Base-by-base conservation (phyloP, 805 yeast genomes). In the Jamesozyma rosinii region DNA sequence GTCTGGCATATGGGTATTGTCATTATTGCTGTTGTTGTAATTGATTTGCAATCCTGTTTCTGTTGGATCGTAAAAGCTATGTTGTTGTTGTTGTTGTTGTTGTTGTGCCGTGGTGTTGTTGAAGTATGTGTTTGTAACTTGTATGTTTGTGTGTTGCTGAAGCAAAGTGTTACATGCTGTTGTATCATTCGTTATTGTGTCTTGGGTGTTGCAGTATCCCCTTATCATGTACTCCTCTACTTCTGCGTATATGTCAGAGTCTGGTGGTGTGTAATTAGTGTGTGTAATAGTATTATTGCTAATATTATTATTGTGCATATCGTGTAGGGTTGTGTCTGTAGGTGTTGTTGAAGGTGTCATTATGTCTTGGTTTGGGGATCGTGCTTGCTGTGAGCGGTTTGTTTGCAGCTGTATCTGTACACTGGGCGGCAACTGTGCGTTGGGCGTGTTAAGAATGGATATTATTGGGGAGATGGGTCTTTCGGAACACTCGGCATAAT, bases 171-270 rank as follows among this genome's bases (percentile, higher is more conserved):
- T 24, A 24, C 10, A 8, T 8, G 29, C 29, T 8, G 6, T 24
- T 11, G 29, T 24, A 24, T 11, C 11, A 11, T 24, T 30, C 10
- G 6, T 30, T 5, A 5, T 6, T 14, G 10, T 30, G n/a, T 30
- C 14, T 4, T 29, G 20, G 13, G 22, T 15, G 6, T n/a, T 18
- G 13, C 13, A 18, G 17, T 41, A 58, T 2, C 62, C 62, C 22
- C 47, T 52, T 10, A 50, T 36, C 61, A 58, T 58, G 42, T 58
- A 58, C 24, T 55, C 61, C 40, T 58, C 62, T 2, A 54, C 49
- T 38, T 57, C 61, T 11, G 54, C 49, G 24, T 57, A 54, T 11
- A 46, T 44, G 19, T 44, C 50, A 15, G 21, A n/a, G 40, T 35
- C 40, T n/a, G n/a, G n/a, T 4, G 14, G 9, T 10, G 9, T 30